Evolutionary conservation across 176 grass and related monocot genomes (phyloP), one percentile per base, ranked within the genome.

Genomic region (Saccharum officinarum): DNA sequence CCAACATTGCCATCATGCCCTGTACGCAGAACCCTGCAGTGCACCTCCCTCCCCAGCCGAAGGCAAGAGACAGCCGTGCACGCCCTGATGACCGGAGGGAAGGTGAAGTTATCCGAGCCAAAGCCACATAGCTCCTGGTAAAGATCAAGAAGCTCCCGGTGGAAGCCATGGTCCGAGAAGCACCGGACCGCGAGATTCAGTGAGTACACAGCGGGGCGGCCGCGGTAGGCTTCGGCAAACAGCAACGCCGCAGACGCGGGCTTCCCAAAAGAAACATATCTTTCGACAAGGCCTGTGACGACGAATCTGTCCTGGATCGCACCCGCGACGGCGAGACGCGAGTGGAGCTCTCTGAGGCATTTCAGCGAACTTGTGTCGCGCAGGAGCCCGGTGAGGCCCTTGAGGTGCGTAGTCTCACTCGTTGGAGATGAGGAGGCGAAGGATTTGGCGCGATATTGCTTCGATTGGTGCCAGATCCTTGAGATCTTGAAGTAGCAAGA

Each of bases 1-100:
- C 90, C 92, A 13, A 94, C 78, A 55, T 90, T 90, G 46, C 14
- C 46, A 6, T 45, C 85, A 54, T 90, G 74, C 30, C 87, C 87
- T 4, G 75, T 76, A 39, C 82, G 80, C 69, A 94, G 62, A 71
- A 78, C 85, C 47, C 42, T 59, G 71, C 90, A 92, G 52, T 92
- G 92, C 74, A 87, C 87, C 85, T 86, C 90, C 76, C 73, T 89
- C 64, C 90, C 92, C 10, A 84, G 40, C 31, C 69, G 45, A 45
- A 81, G 64, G 71, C 82, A 83, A 8, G 78, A 89, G 10, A 83
- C 67, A 16, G 87, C 85, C 1, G 92, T 3, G 64, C 90, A 92
- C 15, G 92, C 87, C 78, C 86, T 94, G 85, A 94, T 81, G 69
- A 94, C 92, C 7, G 67, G 88, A 2, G 89, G 82, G 38, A 92